Base-by-base conservation (phyloP, 2,329 filamentous ascomycete genomes). In the Colletotrichum sp. region DNA sequence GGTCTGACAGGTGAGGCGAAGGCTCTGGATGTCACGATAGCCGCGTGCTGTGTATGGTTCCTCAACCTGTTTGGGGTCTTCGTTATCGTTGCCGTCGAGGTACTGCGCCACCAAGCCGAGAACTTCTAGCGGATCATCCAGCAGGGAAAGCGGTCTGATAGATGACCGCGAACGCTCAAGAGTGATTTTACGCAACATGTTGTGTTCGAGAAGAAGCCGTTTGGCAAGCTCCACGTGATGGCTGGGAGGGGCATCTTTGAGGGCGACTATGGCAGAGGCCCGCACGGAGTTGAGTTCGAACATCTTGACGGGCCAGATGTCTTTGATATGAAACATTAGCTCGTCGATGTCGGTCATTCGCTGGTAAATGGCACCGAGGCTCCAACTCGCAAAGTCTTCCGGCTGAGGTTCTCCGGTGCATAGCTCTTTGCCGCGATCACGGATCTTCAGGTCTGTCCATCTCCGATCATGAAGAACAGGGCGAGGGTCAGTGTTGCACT, bases 51-150 rank as follows among this genome's bases (percentile, higher is more conserved):
- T 33, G 31, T 33, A 33, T 9, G 31, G 31, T 33, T 1, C 2
- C 31, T 33, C 31, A 33, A 16, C 34, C 15, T 16, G 15, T 15
- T 36, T 7, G 15, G 38, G 38, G 38, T n/a, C 9, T 6, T 43
- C 38, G 38, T 12, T 1, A 0, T 0, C 0, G n/a, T n/a, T 12
- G 3, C 0, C 0, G 38, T 43, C 38, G 18, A 43, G 38, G 9
- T 43, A 12, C 18, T 3, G 0, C 1, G 1, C 38, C 38, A 43
- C 38, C 9, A 43, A 0, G 38, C 38, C 18, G 38, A 43, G 18
- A 0, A 43, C 9, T n/a, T 43, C 38, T 2, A 7, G 34, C 34
- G 34, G 34, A 36, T 16, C 0, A 36, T 36, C 34, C 1, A 36
- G 6, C 7, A 36, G 6, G 34, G 34, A 7, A 2, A 36, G 34